Conservation (phyloP, 371 early-diverging fungal species). For the Capillidium heterosporum region DNA sequence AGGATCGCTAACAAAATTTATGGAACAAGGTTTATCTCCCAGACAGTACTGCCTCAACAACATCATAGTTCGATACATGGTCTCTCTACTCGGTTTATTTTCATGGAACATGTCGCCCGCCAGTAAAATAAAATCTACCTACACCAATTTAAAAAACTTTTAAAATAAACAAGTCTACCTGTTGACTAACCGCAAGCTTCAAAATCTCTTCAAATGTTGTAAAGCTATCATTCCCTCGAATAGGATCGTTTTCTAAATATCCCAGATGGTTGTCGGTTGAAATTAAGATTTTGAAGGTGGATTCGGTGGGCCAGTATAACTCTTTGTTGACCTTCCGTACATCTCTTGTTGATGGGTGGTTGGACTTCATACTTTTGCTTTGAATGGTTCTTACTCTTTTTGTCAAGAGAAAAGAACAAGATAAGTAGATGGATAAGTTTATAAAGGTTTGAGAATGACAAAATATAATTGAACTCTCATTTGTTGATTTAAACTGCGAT, state of each 20-base stretch:
- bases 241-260: constrained; percentile 85
- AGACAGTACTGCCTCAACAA: constrained; percentile 69
- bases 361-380: too few species aligned
- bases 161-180: constrained; percentile 13
- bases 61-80: constrained; percentile 53
- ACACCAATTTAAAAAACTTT: background rate
- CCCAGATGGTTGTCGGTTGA: constrained; percentile 98
- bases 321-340: too few species aligned
- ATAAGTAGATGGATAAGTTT: too few species aligned
- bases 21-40: constrained; percentile 51
- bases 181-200: constrained; percentile 39
- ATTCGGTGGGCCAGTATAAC: constrained; percentile 1
- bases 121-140: constrained; percentile 90
- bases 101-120: constrained; percentile 99
- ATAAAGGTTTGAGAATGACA: too few species aligned
- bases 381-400: too few species aligned
- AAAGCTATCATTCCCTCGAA: constrained; percentile 86
- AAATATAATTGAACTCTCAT: too few species aligned
- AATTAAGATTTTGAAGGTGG: constrained; percentile 43
- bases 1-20: constrained; percentile 63
- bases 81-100: constrained; percentile 82
- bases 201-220: constrained; percentile 89
- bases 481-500: too few species aligned
- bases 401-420: too few species aligned
- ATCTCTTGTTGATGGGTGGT: too few species aligned